phyloP scores from a whole-genome alignment of 306 rosid species.

The Morella rubra region DNA sequence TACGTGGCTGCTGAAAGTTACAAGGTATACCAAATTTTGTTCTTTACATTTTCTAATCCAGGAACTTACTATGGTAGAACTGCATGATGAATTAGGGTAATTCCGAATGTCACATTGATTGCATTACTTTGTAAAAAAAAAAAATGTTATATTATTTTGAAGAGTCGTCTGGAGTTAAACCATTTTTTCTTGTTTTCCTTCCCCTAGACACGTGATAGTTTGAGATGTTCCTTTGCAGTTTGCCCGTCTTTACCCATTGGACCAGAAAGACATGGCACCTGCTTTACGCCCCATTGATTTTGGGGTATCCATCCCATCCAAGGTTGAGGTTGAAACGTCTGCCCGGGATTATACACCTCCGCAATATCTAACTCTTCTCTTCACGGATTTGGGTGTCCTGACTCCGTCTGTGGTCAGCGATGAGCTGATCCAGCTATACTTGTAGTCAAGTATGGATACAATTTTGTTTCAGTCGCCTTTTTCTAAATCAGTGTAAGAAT shows the following conservation, averaged over 20 bases:
- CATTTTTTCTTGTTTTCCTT: neutral
- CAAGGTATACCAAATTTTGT: constrained; percentile 50
- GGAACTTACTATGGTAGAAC: neutral
- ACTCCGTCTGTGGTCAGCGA: constrained; percentile 96
- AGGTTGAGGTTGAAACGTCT: constrained; percentile 93
- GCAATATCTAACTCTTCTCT: constrained; percentile 81
- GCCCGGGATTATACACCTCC: constrained; percentile 99
- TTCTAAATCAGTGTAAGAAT: constrained; percentile 15
- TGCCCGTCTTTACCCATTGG: constrained; percentile 93
- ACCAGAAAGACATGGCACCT: constrained; percentile 92
- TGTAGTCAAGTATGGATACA: constrained; percentile 37
- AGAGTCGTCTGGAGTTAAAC: neutral
- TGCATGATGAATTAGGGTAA: neutral
- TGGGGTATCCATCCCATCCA: constrained; percentile 89
- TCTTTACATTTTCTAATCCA: neutral
- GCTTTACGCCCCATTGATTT: constrained; percentile 83
- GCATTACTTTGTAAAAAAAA: neutral
- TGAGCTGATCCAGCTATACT: constrained; percentile 93
- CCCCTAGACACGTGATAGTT: constrained; percentile 16
- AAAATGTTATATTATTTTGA: no score
- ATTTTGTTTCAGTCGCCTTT: constrained; percentile 4
- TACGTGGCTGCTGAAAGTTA: constrained; percentile 98
- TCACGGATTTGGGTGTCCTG: constrained; percentile 93
- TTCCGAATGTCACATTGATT: neutral
- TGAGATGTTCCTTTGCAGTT: constrained; percentile 56